Evolutionary conservation across 768 basidiomycete genomes (phyloP), one percentile per base, ranked within the genome.

Genomic region (Mycena kentingensis): DNA sequence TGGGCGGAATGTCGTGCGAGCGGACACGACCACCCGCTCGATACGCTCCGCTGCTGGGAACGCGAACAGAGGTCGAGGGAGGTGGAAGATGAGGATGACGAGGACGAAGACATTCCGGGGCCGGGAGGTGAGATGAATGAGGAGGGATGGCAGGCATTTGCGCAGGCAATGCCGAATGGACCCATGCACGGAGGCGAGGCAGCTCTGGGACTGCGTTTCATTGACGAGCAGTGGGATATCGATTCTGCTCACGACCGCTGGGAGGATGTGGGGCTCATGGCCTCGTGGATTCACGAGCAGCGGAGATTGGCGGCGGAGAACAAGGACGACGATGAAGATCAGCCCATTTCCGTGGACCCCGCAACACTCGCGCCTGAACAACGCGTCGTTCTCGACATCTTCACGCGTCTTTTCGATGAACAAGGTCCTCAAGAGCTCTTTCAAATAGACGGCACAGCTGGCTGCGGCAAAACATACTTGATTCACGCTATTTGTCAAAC

Each of bases 71-170:
- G 28, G 29, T 4, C 12, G 19, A 34, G 11, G 11, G 36, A 25
- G 19, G 34, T 16, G 15, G 46, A 49, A 15, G 50, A 39, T 4
- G 46, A 50, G 29, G 47, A 44, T 7, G 51, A 56, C n/a, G n/a
- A n/a, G 5, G 54, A 60, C 11, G 51, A 60, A 15, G 44, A 19
- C 19, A 32, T 47, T 48, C 24, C 29, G 16, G 29, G 37, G 13
- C 37, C 31, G n/a, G 44, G 13, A 11, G 27, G 42, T 46, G 32
- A 57, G 22, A 44, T 42, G 26, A n/a, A n/a, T n/a, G n/a, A n/a
- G n/a, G n/a, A n/a, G n/a, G 58, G 57, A 55, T 57, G 55, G 59
- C 59, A 57, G 50, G 21, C 46, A 2, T 59, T 44, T 31, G 59
- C 51, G 3, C 46, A 39, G 2, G 39, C 37, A 11, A 32, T 32